A percentile compares a stretch with the other conserved stretches of the same genome.
These are phyloP conservation scores for Xylariaceae sp. DNA, from an alignment of 2,329 filamentous ascomycete genomes.

Conservation along the genomic window DNA sequence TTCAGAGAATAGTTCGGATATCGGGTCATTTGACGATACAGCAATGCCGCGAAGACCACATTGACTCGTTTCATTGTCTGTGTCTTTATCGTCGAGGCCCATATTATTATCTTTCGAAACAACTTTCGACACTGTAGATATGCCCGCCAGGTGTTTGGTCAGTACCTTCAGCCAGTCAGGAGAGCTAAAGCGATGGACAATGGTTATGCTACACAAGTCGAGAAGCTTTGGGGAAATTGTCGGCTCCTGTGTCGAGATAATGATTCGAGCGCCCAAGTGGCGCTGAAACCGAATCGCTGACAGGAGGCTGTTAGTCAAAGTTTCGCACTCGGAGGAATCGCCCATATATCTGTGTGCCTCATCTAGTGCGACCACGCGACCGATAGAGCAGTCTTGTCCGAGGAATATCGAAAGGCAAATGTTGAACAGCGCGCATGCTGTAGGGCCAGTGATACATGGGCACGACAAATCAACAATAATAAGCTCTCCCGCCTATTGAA, in stretches of 20 bases:
- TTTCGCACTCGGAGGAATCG: conserved; percentile 56
- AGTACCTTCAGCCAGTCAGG: conserved; percentile 23
- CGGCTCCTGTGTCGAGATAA: conserved; percentile 80
- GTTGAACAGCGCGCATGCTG: conserved; percentile 74
- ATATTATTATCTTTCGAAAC: background rate
- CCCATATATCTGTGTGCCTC: conserved; percentile 82
- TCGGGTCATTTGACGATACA: conserved; percentile 12
- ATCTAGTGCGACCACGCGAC: conserved; percentile 72
- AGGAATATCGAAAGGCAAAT: conserved; percentile 72
- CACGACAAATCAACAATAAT: conserved; percentile 77
- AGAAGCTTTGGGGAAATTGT: conserved; percentile 72
- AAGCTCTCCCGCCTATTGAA: conserved; percentile 52
- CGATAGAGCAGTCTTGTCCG: conserved; percentile 54
- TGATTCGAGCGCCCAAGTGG: conserved; percentile 68
- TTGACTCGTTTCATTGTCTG: background rate
- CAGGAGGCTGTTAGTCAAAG: conserved; percentile 67
- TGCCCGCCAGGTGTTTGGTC: conserved; percentile 22
- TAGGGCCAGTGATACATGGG: conserved; percentile 69
- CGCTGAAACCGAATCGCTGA: conserved; percentile 72
- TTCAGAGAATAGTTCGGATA: conserved; percentile 46
- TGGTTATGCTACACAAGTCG: conserved; percentile 65
- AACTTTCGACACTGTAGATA: conserved; percentile 12
- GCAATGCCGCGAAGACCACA: conserved; percentile 5
- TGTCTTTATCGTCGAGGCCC: background rate
- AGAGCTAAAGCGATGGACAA: conserved; percentile 24